phyloP scores from a whole-genome alignment of 169 alveolate species.

The Cryptosporidium sp. region DNA sequence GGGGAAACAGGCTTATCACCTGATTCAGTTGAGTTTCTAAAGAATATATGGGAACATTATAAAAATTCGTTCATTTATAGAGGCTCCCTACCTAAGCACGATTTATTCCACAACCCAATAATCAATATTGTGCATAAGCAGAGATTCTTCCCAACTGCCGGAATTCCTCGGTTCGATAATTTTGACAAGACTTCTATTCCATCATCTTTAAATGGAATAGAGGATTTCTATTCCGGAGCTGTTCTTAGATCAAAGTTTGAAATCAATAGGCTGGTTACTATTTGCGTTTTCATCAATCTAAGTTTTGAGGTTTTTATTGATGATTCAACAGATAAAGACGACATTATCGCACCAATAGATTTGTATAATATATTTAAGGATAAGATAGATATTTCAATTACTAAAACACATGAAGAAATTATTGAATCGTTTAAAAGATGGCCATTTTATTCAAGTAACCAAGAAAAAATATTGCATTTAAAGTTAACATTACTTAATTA shows the following conservation, averaged over 20 bases:
- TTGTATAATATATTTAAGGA: background rate
- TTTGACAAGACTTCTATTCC: constrained; percentile 31
- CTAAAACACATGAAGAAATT: constrained; percentile 1
- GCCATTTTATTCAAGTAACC: constrained; percentile 10
- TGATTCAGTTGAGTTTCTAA: constrained; percentile 19
- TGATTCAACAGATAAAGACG: background rate
- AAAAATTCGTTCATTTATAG: constrained; percentile 18
- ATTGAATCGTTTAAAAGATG: background rate
- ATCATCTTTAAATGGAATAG: background rate
- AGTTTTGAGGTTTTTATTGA: constrained; percentile 47
- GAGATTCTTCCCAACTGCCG: constrained; percentile 36
- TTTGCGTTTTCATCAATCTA: constrained; percentile 26
- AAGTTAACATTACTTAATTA: background rate
- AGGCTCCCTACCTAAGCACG: constrained; percentile 26
- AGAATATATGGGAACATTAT: constrained; percentile 36
- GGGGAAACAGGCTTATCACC: constrained; percentile 14
- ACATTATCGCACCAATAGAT: constrained; percentile 12
- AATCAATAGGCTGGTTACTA: background rate
- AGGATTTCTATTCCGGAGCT: background rate
- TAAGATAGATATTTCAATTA: background rate
- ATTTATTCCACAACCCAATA: constrained; percentile 33
- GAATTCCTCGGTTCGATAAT: constrained; percentile 44
- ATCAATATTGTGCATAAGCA: constrained; percentile 27
- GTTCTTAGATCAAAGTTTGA: constrained; percentile 2
- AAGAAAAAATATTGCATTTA: background rate